phyloP scores from a whole-genome alignment of 139 green algal species.

The Micractinium sp. region DNA sequence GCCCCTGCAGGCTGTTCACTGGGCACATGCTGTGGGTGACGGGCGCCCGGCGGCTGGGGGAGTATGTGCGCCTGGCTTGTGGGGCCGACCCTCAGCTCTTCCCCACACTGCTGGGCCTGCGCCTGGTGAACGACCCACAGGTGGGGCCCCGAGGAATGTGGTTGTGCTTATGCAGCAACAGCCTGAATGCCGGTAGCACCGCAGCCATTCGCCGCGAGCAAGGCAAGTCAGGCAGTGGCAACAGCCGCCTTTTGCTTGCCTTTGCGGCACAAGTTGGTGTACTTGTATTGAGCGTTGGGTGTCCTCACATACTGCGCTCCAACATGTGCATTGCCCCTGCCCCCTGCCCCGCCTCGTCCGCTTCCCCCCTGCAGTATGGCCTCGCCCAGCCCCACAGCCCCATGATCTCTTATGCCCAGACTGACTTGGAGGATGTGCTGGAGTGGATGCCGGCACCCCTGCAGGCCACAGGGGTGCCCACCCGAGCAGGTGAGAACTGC shows the following conservation, averaged over 20 bases:
- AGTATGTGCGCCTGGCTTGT: neutral
- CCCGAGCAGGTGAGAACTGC: neutral
- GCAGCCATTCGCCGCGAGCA: too few relatives aligned
- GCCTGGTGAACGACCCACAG: neutral
- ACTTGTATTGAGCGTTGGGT: too few relatives aligned
- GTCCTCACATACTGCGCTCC: too few relatives aligned
- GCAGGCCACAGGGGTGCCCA: neutral
- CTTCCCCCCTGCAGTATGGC: neutral
- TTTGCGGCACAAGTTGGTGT: too few relatives aligned
- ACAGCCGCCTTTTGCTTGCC: too few relatives aligned
- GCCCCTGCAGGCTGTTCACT: conserved; percentile 3
- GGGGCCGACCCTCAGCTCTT: conserved; percentile 10
- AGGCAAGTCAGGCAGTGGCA: too few relatives aligned
- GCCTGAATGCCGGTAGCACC: neutral
- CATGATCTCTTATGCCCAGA: neutral
- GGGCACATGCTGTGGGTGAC: neutral
- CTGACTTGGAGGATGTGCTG: neutral
- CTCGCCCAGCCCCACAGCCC: neutral
- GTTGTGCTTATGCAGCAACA: too few relatives aligned
- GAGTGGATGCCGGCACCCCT: neutral
- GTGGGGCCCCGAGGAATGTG: neutral
- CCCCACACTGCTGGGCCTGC: conserved; percentile 15
- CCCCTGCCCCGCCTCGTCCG: neutral
- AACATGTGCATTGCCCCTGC: neutral
- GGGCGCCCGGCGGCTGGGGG: neutral